Conservation (phyloP, 345 rosid species). For the Eutrema heterophyllum region DNA sequence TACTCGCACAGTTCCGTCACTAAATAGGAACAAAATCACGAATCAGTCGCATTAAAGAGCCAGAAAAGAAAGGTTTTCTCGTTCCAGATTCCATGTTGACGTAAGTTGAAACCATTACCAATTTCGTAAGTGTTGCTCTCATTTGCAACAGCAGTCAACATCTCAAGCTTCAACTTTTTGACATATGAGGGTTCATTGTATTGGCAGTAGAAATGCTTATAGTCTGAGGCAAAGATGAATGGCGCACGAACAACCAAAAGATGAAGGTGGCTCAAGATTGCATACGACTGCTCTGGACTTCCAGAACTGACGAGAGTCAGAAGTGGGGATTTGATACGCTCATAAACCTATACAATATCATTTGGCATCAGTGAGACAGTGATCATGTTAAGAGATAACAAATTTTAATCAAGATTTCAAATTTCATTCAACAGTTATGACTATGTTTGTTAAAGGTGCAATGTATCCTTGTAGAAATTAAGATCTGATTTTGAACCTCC, state of each 20-base stretch:
- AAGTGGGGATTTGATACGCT: constrained; percentile 96
- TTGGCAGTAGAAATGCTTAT: constrained; percentile 97
- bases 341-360: constrained; percentile 66
- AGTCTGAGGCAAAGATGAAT: constrained; percentile 77
- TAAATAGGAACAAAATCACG: constrained; percentile 33
- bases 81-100: neutral
- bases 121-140: constrained; percentile 98
- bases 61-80: neutral
- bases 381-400: neutral
- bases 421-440: neutral
- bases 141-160: constrained; percentile 98
- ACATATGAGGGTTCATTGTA: constrained; percentile 96
- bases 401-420: neutral
- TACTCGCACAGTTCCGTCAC: constrained; percentile 97
- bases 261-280: constrained; percentile 94
- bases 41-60: constrained; percentile 23
- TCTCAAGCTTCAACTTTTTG: constrained; percentile 96
- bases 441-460: neutral
- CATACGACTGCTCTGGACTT: constrained; percentile 97
- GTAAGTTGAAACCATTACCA: constrained; percentile 43
- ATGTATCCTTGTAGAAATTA: neutral
- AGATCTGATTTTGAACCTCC: constrained; percentile 5
- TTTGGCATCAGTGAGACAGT: constrained; percentile 17
- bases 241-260: constrained; percentile 99
- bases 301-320: constrained; percentile 97